Percentiles rank a stretch among this genome's conserved stretches.
These are phyloP conservation scores for Daedalea quercina DNA, from an alignment of 768 basidiomycete genomes.

Conservation along the genomic window DNA sequence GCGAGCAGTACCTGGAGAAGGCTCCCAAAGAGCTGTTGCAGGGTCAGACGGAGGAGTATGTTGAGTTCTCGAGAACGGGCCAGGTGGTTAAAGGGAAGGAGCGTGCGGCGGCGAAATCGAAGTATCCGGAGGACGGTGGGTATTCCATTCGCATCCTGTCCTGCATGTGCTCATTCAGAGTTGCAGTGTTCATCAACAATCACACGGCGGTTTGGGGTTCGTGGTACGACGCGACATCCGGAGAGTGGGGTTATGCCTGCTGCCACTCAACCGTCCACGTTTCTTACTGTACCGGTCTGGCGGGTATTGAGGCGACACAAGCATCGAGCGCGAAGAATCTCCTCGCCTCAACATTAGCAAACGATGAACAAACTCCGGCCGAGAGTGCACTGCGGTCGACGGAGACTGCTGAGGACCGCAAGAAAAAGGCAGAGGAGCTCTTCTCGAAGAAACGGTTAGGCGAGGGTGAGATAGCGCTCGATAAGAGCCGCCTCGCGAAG, in stretches of 20 bases:
- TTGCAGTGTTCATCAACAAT: conserved; percentile 80
- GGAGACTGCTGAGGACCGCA: conserved; percentile 26
- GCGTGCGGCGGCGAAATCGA: conserved; percentile 78
- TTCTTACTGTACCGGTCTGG: conserved; percentile 88
- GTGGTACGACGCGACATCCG: conserved; percentile 68
- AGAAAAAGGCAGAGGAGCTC: conserved; percentile 51
- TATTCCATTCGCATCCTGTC: conserved; percentile 10
- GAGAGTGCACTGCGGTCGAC: conserved; percentile 9
- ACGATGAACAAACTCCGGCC: conserved; percentile 15
- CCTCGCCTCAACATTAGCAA: conserved; percentile 32
- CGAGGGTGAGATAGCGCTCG: conserved; percentile 74
- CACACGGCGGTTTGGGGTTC: conserved; percentile 98
- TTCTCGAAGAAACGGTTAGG: conserved; percentile 76
- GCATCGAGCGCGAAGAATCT: conserved; percentile 73
- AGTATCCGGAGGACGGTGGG: conserved; percentile 95
- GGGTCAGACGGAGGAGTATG: conserved; percentile 95
- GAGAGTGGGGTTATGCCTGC: conserved; percentile 90
- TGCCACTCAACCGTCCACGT: conserved; percentile 84
- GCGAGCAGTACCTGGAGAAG: conserved; percentile 83
- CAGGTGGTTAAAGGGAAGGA: conserved; percentile 90
- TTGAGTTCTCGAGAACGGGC: conserved; percentile 92
- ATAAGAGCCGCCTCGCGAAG: conserved; percentile 58
- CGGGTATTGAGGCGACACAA: conserved; percentile 70
- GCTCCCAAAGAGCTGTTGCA: conserved; percentile 90
- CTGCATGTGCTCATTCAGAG: conserved; percentile 4